Evolutionary conservation across 768 basidiomycete species (phyloP).

Genomic region (Naematelia aurantialba): DNA sequence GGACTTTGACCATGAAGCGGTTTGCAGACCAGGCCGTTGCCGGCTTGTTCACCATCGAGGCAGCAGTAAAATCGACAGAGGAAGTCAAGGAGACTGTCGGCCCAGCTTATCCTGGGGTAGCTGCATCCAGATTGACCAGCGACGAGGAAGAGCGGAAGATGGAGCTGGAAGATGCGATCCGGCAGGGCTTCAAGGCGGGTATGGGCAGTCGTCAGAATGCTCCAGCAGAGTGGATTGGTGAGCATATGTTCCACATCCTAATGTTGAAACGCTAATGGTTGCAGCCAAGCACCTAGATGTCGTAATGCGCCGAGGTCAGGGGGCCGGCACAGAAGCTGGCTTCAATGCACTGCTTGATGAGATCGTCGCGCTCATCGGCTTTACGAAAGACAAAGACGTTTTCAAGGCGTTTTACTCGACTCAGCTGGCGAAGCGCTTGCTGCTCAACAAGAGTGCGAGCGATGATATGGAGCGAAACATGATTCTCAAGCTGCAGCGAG

Average conservation of each 20-base stretch:
- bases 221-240: conserved; percentile 50
- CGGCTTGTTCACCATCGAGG: conserved; percentile 19
- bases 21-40: conserved; percentile 40
- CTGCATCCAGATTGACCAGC: neutral
- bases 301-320: conserved; percentile 82
- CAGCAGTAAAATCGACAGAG: conserved; percentile 6
- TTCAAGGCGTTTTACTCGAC: conserved; percentile 97
- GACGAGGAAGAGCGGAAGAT: conserved; percentile 17
- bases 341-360: conserved; percentile 86
- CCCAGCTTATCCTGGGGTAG: neutral
- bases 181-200: conserved; percentile 43
- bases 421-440: conserved; percentile 88
- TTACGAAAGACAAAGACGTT: conserved; percentile 88
- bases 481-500: conserved; percentile 69
- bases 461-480: conserved; percentile 95
- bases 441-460: conserved; percentile 82
- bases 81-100: conserved; percentile 1
- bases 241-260: conserved; percentile 6
- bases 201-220: conserved; percentile 48
- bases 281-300: conserved; percentile 82
- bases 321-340: conserved; percentile 71
- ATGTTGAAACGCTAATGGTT: neutral
- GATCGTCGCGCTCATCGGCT: conserved; percentile 92
- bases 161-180: conserved; percentile 40
- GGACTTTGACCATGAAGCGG: conserved; percentile 37